phyloP scores from a whole-genome alignment of 1,139 yeast species.

The Hansenula sp. region DNA sequence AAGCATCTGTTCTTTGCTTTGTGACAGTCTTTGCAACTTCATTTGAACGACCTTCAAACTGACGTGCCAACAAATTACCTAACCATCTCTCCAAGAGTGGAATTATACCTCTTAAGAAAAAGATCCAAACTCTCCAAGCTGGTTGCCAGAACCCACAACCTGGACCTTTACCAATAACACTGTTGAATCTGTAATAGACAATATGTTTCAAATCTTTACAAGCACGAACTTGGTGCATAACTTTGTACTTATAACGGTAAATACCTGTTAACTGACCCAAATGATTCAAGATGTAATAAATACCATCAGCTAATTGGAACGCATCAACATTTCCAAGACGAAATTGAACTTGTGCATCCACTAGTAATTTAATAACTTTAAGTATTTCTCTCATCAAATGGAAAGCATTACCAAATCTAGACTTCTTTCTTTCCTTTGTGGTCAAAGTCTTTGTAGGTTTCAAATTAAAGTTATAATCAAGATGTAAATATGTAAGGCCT shows the following conservation, averaged over 20 bases:
- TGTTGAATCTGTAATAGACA: slow-evolving; percentile 78
- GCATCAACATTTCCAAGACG: slow-evolving; percentile 90
- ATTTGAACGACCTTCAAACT: slow-evolving; percentile 93
- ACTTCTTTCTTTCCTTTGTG: slow-evolving; percentile 92
- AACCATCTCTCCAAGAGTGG: slow-evolving; percentile 94
- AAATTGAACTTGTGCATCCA: slow-evolving; percentile 91
- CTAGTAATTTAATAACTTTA: slow-evolving; percentile 75
- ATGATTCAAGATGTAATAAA: slow-evolving; percentile 85
- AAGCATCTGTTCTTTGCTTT: slow-evolving; percentile 92
- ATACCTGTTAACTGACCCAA: slow-evolving; percentile 95
- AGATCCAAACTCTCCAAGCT: slow-evolving; percentile 96
- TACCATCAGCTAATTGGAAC: slow-evolving; percentile 90
- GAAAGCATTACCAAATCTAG: slow-evolving; percentile 95
- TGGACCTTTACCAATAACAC: slow-evolving; percentile 88
- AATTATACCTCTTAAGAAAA: slow-evolving; percentile 86
- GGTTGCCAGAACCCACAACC: slow-evolving; percentile 99
- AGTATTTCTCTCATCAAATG: slow-evolving; percentile 88
- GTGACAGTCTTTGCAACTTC: slow-evolving; percentile 93
- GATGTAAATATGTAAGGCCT: slow-evolving; percentile 87
- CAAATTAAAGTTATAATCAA: slow-evolving; percentile 91
- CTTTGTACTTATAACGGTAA: slow-evolving; percentile 93
- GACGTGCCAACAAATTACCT: slow-evolving; percentile 86
- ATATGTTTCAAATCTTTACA: slow-evolving; percentile 94
- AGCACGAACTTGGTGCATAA: slow-evolving; percentile 96
- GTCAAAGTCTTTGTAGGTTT: slow-evolving; percentile 96